phyloP scores from a whole-genome alignment of 1,139 yeast species.

The Saccharomyces uvarum region DNA sequence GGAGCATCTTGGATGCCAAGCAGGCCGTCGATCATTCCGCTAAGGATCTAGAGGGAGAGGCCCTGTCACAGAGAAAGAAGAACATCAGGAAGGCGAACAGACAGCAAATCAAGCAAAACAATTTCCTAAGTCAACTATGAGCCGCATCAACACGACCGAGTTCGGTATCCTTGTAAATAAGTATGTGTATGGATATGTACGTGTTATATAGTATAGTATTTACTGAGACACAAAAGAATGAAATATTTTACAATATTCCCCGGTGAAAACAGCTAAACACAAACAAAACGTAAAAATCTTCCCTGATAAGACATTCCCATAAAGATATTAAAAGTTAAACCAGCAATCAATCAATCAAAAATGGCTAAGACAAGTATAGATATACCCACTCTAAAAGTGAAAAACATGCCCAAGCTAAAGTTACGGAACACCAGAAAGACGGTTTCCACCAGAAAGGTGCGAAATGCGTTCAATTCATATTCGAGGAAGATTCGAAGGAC shows the following conservation, averaged over 20 bases:
- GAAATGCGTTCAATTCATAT: background rate
- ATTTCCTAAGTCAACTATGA: slow-evolving; percentile 45
- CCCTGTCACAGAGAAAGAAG: slow-evolving; percentile 61
- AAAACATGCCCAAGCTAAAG: background rate
- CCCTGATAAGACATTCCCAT: background rate
- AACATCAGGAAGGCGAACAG: slow-evolving; percentile 62
- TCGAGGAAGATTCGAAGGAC: background rate
- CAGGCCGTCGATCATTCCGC: background rate
- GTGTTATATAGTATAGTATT: background rate
- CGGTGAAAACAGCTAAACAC: background rate
- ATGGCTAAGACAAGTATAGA: background rate
- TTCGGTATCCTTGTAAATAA: slow-evolving; percentile 7
- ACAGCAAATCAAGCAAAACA: slow-evolving; percentile 64
- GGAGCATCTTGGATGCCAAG: slow-evolving; percentile 66
- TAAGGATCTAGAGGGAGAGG: slow-evolving; percentile 46
- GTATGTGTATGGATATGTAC: background rate
- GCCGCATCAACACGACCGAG: background rate
- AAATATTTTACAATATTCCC: background rate
- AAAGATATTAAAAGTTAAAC: background rate
- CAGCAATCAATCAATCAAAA: background rate
- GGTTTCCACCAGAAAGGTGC: background rate
- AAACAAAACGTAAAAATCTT: background rate
- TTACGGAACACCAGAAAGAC: background rate
- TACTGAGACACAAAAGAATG: background rate
- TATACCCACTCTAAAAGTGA: background rate